Evolutionary conservation across 2,329 filamentous ascomycete species (phyloP).

Genomic region (Trichoderma lentiforme): DNA sequence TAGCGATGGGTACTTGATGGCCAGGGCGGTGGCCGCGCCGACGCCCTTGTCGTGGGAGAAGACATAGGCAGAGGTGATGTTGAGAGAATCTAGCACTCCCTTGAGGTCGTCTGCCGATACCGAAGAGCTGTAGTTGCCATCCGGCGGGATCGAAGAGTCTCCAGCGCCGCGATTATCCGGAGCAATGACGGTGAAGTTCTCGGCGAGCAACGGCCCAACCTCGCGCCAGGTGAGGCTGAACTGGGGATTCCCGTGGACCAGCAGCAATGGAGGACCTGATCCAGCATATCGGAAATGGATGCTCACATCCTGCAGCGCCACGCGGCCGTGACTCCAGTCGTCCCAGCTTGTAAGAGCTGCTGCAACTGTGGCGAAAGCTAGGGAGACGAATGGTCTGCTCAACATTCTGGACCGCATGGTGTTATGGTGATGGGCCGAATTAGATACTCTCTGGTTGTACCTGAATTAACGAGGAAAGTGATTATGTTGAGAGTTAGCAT

Average conservation of each 20-base stretch:
- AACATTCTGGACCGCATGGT: not conserved
- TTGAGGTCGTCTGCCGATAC: not conserved
- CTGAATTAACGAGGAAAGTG: not conserved
- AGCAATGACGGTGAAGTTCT: not conserved
- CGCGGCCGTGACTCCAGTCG: not conserved
- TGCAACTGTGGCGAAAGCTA: not conserved
- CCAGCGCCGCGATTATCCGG: not conserved
- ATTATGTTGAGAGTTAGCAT: not conserved
- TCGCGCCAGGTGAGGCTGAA: not conserved
- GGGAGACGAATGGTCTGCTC: not conserved
- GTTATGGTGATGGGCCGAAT: not conserved
- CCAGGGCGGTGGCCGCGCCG: not conserved
- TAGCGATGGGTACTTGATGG: not conserved
- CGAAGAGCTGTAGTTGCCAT: not conserved
- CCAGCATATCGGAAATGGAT: not conserved
- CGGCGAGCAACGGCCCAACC: not conserved
- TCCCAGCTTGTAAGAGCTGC: not conserved
- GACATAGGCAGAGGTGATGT: not conserved
- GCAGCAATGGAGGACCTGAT: not conserved
- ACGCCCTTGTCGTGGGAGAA: not conserved
- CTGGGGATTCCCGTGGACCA: not conserved
- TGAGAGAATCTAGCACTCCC: not conserved
- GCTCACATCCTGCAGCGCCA: not conserved
- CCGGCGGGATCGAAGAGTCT: not conserved
- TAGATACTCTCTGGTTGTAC: not conserved